These are phyloP conservation scores for sunflower (Helianthus annuus) DNA, from an alignment of 129 eudicot species.

Conservation along the genomic window HanXRQr2.0-SUNRISE NC_035445.2:148202433-148202932, in stretches of 20 bases:
- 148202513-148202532: slow-evolving; percentile 88
- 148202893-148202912: no score
- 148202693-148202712: slow-evolving; percentile 19
- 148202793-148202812: slow-evolving; percentile 51
- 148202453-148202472: no score
- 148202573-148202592: slow-evolving; percentile 40
- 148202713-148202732: slow-evolving; percentile 42
- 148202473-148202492: slow-evolving; percentile 28
- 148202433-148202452: background rate
- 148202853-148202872: slow-evolving; percentile 38
- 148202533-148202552: slow-evolving; percentile 63
- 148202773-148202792: slow-evolving; percentile 61
- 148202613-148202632: background rate
- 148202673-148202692: background rate
- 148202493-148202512: slow-evolving; percentile 70
- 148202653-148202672: background rate
- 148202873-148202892: slow-evolving; percentile 27
- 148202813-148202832: slow-evolving; percentile 44
- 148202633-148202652: background rate
- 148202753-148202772: slow-evolving; percentile 42
- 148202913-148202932: no score
- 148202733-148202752: slow-evolving; percentile 56
- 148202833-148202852: slow-evolving; percentile 32
- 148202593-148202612: background rate
- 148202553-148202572: slow-evolving; percentile 70